A percentile compares a stretch with the other conserved stretches of the same genome.
These are phyloP conservation scores for Zygosaccharomyces pseudorouxii DNA, from an alignment of 805 yeast species.

Conservation along the genomic window DNA sequence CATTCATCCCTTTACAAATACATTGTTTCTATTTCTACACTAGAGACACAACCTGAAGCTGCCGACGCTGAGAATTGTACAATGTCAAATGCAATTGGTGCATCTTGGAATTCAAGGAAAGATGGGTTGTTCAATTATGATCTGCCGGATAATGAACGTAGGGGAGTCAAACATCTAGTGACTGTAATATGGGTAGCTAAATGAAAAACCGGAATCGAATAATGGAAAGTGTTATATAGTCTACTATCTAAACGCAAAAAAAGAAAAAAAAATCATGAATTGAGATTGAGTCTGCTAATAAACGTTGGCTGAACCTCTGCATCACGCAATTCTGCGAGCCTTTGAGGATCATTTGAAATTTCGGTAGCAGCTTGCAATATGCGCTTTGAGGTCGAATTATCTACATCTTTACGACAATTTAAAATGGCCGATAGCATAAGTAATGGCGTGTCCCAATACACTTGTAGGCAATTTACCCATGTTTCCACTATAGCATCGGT, in stretches of 20 bases:
- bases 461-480: slow-evolving; percentile 58
- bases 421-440: slow-evolving; percentile 64
- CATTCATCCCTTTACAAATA: slow-evolving; percentile 56
- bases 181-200: slow-evolving; percentile 35
- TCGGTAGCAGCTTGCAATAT: slow-evolving; percentile 19
- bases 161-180: slow-evolving; percentile 22
- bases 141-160: slow-evolving; percentile 19
- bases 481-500: slow-evolving; percentile 46
- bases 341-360: slow-evolving; percentile 20
- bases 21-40: slow-evolving; percentile 42
- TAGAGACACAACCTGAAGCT: slow-evolving; percentile 28
- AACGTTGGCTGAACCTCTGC: slow-evolving; percentile 24
- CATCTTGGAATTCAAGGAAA: slow-evolving; percentile 51
- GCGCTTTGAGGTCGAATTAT: slow-evolving; percentile 27
- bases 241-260: not conserved
- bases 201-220: slow-evolving; percentile 6
- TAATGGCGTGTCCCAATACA: slow-evolving; percentile 74
- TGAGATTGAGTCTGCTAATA: slow-evolving; percentile 22
- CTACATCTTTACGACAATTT: slow-evolving; percentile 39
- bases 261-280: not conserved
- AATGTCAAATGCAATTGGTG: slow-evolving; percentile 42
- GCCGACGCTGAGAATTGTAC: slow-evolving; percentile 12
- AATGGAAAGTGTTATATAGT: not conserved
- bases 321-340: slow-evolving; percentile 16
- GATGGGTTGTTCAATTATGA: slow-evolving; percentile 49